Evolutionary conservation across 257 asterid genomes (phyloP).

Genomic region (Solanum chiquidenum): DNA sequence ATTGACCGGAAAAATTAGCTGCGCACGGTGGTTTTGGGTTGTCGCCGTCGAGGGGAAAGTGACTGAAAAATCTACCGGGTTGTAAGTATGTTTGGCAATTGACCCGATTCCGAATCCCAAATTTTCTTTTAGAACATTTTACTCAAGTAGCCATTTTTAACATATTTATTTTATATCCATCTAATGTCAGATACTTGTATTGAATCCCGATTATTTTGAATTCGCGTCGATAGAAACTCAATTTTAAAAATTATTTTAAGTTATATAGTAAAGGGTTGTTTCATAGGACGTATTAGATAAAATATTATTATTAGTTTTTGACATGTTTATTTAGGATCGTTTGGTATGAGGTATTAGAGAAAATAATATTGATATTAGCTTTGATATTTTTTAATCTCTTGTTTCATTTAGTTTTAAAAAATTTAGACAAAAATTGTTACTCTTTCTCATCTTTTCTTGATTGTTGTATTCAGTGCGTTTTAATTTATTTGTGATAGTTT

Average conservation of each 20-base stretch:
- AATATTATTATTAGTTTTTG: not conserved
- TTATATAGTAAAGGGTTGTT: not conserved
- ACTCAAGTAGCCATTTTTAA: not conserved
- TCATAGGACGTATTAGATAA: not conserved
- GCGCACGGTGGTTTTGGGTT: not conserved
- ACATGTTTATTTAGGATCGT: too few species aligned
- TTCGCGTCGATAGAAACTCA: fast-evolving
- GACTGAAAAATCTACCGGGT: not conserved
- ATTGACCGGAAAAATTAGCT: not conserved
- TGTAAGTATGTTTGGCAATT: not conserved
- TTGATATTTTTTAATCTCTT: not conserved
- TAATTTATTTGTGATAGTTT: not conserved
- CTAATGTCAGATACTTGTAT: fast-evolving
- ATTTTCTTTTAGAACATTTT: not conserved
- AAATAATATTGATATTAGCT: not conserved
- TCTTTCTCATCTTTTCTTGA: not conserved
- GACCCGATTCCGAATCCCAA: not conserved
- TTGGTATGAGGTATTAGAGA: not conserved
- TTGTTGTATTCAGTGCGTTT: not conserved
- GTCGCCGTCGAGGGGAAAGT: not conserved
- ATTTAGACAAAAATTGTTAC: not conserved
- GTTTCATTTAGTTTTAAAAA: not conserved
- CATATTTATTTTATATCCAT: not conserved
- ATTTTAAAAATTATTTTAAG: not conserved
- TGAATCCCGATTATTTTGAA: too few species aligned